These are phyloP conservation scores for Pseudocercospora macadamiae DNA, from an alignment of 2,329 filamentous ascomycete genomes.

Conservation along the genomic window DNA sequence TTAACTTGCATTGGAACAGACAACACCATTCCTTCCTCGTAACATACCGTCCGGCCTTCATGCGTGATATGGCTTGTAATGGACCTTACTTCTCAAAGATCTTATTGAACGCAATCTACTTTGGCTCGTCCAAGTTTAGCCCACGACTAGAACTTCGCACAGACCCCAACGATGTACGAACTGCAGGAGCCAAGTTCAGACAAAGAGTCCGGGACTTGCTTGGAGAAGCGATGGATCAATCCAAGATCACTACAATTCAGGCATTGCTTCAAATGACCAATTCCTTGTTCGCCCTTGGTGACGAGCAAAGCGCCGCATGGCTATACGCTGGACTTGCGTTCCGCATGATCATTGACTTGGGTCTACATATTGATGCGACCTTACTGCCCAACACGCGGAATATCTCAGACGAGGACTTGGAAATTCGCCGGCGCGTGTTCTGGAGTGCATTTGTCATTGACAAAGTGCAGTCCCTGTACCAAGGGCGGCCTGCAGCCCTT, in stretches of 20 bases:
- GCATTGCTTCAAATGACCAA: conserved; percentile 57
- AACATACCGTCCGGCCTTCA: conserved; percentile 30
- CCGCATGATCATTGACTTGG: conserved; percentile 59
- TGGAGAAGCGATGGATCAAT: conserved; percentile 48
- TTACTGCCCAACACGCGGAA: conserved; percentile 36
- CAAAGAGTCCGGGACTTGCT: conserved; percentile 55
- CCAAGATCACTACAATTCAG: conserved; percentile 59
- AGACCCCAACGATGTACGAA: conserved; percentile 51
- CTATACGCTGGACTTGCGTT: conserved; percentile 61
- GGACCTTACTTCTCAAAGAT: conserved; percentile 62
- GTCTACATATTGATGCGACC: conserved; percentile 53
- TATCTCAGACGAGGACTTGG: conserved; percentile 51
- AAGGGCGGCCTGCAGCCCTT: conserved; percentile 55
- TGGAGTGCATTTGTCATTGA: conserved; percentile 54
- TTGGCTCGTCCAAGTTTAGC: conserved; percentile 48
- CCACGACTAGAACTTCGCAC: conserved; percentile 50
- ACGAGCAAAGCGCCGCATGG: conserved; percentile 59
- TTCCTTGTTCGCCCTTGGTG: conserved; percentile 55
- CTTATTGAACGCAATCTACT: conserved; percentile 59
- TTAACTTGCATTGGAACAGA: conserved; percentile 48
- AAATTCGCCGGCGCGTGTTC: conserved; percentile 49
- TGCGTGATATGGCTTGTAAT: conserved; percentile 46
- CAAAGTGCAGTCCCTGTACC: conserved; percentile 58
- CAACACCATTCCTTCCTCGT: conserved; percentile 30
- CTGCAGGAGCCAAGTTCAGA: conserved; percentile 54